These are phyloP conservation scores for Isabelozyma pseudorhagii DNA, from an alignment of 805 yeast species.

Conservation along the genomic window DNA sequence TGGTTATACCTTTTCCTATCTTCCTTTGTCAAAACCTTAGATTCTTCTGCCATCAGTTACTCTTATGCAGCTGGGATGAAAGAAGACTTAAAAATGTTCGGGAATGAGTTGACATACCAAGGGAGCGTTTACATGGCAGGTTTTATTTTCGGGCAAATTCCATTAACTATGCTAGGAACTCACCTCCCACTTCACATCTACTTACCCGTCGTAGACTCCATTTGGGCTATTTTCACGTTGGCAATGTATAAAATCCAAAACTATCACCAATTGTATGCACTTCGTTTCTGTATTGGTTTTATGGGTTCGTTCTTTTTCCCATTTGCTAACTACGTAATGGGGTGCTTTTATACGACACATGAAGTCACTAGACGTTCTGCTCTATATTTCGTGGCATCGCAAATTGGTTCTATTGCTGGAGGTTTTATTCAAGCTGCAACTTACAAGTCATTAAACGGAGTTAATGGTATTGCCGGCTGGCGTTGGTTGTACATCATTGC, in stretches of 20 bases:
- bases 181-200: conserved; percentile 17
- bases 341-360: conserved; percentile 41
- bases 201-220: conserved; percentile 20
- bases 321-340: conserved; percentile 34
- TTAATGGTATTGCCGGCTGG: conserved; percentile 5
- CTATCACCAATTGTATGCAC: conserved; percentile 31
- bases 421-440: conserved; percentile 40
- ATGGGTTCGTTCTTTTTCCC: conserved; percentile 45
- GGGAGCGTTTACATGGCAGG: conserved; percentile 16
- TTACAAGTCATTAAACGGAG: conserved; percentile 25
- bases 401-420: conserved; percentile 15
- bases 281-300: conserved; percentile 42
- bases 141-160: conserved; percentile 23
- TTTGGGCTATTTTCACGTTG: conserved; percentile 9
- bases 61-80: conserved; percentile 3
- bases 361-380: conserved; percentile 38
- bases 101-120: conserved; percentile 6
- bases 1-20: conserved; percentile 13
- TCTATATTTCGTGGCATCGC: conserved; percentile 18
- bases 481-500: conserved; percentile 5
- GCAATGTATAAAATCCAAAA: conserved; percentile 8
- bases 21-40: conserved; percentile 7
- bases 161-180: conserved; percentile 24
- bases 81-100: conserved; percentile 1
- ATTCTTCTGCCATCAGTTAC: conserved; percentile 3